These are phyloP conservation scores for Gamsiella multidivaricata DNA, from an alignment of 192 early-diverging fungal genomes.

Conservation along the genomic window DNA sequence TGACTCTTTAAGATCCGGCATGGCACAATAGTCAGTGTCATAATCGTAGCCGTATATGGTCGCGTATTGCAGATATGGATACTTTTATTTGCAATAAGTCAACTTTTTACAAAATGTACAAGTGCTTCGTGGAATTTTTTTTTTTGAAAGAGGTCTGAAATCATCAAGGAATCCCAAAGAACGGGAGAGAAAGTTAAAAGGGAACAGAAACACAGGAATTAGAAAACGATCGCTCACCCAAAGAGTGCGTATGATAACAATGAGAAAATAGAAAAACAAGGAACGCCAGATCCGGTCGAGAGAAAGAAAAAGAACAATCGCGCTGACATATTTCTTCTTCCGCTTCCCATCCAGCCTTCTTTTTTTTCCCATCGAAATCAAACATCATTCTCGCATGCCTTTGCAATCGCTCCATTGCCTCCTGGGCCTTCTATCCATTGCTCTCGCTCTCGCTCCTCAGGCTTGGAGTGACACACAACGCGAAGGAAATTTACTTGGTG, in stretches of 20 bases:
- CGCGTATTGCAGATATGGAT: too few relatives aligned
- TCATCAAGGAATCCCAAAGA: too few relatives aligned
- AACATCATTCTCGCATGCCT: background rate
- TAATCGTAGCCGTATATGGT: too few relatives aligned
- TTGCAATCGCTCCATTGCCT: background rate
- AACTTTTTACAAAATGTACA: slow-evolving; percentile 30
- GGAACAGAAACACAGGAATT: background rate
- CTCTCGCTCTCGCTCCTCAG: too few relatives aligned
- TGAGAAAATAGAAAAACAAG: background rate
- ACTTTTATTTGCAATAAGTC: slow-evolving; percentile 11
- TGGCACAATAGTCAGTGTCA: too few relatives aligned
- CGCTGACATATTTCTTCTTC: slow-evolving; percentile 34
- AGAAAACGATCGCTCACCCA: background rate
- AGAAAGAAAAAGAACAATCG: slow-evolving; percentile 22
- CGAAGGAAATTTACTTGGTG: slow-evolving; percentile 60
- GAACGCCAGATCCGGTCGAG: too few relatives aligned
- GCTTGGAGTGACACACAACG: too few relatives aligned
- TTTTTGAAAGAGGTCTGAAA: too few relatives aligned
- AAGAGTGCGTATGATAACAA: background rate
- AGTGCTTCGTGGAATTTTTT: too few relatives aligned
- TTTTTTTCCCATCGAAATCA: background rate
- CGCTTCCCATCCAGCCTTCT: background rate
- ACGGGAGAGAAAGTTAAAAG: too few relatives aligned
- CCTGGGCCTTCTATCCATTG: background rate
- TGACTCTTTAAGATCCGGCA: too few relatives aligned